Conservation (phyloP, 805 yeast genomes). For the Wickerhamomyces rabaulensis region DNA sequence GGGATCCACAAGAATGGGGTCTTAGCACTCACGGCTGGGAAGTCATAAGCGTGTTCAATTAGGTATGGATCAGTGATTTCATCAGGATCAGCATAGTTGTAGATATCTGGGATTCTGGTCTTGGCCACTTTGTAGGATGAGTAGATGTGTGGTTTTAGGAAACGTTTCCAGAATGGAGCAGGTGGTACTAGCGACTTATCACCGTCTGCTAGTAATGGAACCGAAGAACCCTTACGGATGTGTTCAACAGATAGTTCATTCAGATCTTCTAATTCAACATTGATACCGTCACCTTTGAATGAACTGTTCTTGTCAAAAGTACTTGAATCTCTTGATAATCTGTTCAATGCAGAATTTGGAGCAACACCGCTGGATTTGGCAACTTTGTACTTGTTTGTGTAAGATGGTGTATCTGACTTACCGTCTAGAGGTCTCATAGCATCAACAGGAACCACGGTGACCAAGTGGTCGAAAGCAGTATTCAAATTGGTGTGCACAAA, state of each 20-base stretch:
- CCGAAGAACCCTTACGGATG: constrained; percentile 22
- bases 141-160: constrained; percentile 52
- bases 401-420: constrained; percentile 56
- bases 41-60: constrained; percentile 61
- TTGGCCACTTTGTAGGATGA: constrained; percentile 43
- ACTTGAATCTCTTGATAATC: constrained; percentile 7
- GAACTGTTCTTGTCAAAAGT: constrained; percentile 2
- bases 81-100: constrained; percentile 43
- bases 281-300: constrained; percentile 13
- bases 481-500: constrained; percentile 64
- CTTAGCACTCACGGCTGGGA: constrained; percentile 64
- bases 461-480: constrained; percentile 59
- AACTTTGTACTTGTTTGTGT: constrained; percentile 11
- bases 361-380: neutral
- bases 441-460: constrained; percentile 58
- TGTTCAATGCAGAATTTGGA: neutral
- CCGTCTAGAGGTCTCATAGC: constrained; percentile 79
- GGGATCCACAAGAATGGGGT: constrained; percentile 91
- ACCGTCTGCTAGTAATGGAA: constrained; percentile 73
- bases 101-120: constrained; percentile 54
- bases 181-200: constrained; percentile 26
- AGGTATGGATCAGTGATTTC: constrained; percentile 30
- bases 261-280: constrained; percentile 23
- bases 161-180: constrained; percentile 40
- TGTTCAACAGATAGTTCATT: constrained; percentile 17